Base-by-base conservation (phyloP, 768 basidiomycete species). In the Termitomyces sp. region DNA sequence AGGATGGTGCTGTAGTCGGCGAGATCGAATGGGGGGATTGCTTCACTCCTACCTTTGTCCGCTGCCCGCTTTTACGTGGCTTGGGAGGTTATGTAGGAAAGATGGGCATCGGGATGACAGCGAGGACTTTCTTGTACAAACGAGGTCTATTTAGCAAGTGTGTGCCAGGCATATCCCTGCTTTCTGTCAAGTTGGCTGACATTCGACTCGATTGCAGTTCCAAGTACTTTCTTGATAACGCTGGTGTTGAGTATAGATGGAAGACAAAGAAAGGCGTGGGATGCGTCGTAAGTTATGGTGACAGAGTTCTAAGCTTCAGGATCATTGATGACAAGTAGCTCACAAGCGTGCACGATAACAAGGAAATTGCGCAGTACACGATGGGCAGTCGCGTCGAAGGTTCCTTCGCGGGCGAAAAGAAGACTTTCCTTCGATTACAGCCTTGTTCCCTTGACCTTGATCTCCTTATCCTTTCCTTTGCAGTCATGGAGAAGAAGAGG, bases 401-500 rank as follows among this genome's bases (percentile, higher is more conserved):
- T 5, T 62, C 76, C 47, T 83, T 83, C 62, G 73, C 75, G 6
- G 79, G 78, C 22, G 75, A 83, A 65, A 73, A 71, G 59, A 82
- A 78, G 61, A 73, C 77, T 44, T 70, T 75, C 24, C 74, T 84
- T 27, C 70, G 71, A 45, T 75, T 83, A 48, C 73, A 81, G 54
- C 79, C 81, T n/a, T 75, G 72, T 56, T 71, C 72, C 31, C 66
- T 82, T 22, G 78, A 83, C 65, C 72, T 81, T 57, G 82, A 84
- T 67, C 71, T 84, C 50, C 70, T 84, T 42, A 68, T 84, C 13
- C 68, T 84, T 27, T 80, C 84, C 18, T 84, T 83, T 61, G 62
- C 84, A 56, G 76, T 85, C 57, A 75, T 83, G 74, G 82, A 82
- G 71, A 81, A 78, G 70, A 80, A 80, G 65, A 71, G 80, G 44